Conservation (phyloP, 257 asterid species). For the Fraxinus excelsior region DNA sequence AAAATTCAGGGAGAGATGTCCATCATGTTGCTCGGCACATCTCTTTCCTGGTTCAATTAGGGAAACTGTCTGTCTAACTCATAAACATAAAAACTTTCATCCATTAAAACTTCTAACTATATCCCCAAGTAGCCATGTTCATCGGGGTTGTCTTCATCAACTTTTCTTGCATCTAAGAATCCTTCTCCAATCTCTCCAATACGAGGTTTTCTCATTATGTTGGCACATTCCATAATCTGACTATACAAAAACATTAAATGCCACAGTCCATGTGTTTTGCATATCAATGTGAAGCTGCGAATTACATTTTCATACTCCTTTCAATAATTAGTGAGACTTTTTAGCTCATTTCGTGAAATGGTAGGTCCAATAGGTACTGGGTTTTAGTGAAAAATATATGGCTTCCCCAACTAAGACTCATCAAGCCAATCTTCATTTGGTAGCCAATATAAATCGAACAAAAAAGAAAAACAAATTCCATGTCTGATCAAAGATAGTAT, state of each 20-base stretch:
- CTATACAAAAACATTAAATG: neutral
- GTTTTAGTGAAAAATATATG: neutral
- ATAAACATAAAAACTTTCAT: neutral
- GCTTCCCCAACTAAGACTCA: slow-evolving; percentile 1
- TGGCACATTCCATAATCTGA: neutral
- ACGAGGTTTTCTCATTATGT: neutral
- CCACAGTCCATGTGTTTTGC: neutral
- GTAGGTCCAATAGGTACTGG: neutral
- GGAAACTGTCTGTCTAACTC: neutral
- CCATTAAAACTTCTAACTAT: neutral
- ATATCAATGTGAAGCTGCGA: neutral
- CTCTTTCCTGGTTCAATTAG: neutral
- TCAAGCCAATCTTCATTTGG: neutral
- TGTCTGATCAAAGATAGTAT: neutral
- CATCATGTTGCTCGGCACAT: neutral
- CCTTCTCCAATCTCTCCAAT: neutral
- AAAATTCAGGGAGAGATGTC: neutral
- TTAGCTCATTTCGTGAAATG: neutral
- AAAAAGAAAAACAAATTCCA: neutral
- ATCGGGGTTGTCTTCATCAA: neutral
- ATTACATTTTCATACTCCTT: neutral
- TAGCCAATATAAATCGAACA: neutral
- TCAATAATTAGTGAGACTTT: neutral
- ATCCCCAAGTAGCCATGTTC: neutral
- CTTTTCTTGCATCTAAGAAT: neutral